Percentiles rank a stretch among this genome's conserved stretches.
phyloP scores from a whole-genome alignment of 192 early-diverging fungal genomes.

The Fimicolochytrium jonesii region DNA sequence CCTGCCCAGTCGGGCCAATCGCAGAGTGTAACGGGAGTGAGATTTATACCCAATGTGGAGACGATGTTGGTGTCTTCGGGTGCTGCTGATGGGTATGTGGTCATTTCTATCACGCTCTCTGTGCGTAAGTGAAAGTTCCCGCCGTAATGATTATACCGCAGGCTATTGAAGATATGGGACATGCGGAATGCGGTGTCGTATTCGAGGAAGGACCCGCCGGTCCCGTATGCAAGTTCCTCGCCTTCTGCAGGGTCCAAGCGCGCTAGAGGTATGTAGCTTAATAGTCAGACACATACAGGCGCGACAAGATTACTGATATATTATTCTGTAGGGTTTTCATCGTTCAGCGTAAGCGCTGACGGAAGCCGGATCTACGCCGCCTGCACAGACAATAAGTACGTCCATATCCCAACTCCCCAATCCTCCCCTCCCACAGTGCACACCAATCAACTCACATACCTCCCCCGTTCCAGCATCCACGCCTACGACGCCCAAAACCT shows the following conservation, averaged over 20 bases:
- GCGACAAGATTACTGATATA: too few relatives aligned
- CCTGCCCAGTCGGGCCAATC: slow-evolving; percentile 1
- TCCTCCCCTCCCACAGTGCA: not conserved
- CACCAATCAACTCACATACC: too few relatives aligned
- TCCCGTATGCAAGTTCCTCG: slow-evolving; percentile 31
- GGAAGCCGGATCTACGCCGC: slow-evolving; percentile 68
- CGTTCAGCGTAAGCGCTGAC: slow-evolving; percentile 57
- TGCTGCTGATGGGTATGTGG: slow-evolving; percentile 57
- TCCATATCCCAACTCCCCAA: not conserved
- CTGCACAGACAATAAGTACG: slow-evolving; percentile 62
- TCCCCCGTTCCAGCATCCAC: slow-evolving; percentile 61
- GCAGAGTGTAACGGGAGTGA: slow-evolving; percentile 53
- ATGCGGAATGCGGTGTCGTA: slow-evolving; percentile 49
- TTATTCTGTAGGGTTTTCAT: slow-evolving; percentile 48
- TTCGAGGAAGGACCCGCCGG: slow-evolving; percentile 36
- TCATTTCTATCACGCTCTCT: too few relatives aligned
- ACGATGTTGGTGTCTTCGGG: slow-evolving; percentile 59
- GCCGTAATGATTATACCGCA: too few relatives aligned
- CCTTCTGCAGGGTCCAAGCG: slow-evolving; percentile 33
- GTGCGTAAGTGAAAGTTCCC: too few relatives aligned
- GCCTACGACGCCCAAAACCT: slow-evolving; percentile 61
- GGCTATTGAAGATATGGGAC: slow-evolving; percentile 80
- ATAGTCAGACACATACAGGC: too few relatives aligned
- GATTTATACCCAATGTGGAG: slow-evolving; percentile 42
- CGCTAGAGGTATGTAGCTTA: too few relatives aligned